A percentile compares a stretch with the other conserved stretches of the same genome.
Conservation (phyloP, 768 basidiomycete genomes). For the Amanita inopinata region DNA sequence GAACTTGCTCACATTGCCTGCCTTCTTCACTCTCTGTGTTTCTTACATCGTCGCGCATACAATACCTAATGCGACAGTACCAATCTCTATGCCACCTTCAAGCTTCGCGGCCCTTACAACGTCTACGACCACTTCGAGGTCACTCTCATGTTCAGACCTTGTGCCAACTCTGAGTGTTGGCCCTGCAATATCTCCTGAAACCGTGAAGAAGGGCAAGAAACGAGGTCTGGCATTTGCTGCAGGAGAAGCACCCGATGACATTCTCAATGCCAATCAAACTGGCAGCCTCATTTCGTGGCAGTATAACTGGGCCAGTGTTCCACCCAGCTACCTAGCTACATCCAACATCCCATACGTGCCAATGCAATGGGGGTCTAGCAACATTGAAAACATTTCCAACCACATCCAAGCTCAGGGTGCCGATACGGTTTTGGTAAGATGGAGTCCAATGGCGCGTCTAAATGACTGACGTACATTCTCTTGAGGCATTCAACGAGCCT, state of each 20-base stretch:
- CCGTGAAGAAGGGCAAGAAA: slow-evolving; percentile 28
- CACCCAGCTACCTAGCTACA: slow-evolving; percentile 31
- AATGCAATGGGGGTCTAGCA: slow-evolving; percentile 42
- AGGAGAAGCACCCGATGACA: slow-evolving; percentile 29
- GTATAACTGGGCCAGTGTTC: slow-evolving; percentile 44
- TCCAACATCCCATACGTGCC: slow-evolving; percentile 38
- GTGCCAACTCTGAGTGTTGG: background rate
- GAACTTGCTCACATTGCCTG: too few species aligned
- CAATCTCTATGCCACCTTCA: background rate
- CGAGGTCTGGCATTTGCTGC: slow-evolving; percentile 38
- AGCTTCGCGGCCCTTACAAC: background rate
- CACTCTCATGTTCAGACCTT: background rate
- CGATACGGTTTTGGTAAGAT: slow-evolving; percentile 34
- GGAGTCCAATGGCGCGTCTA: background rate
- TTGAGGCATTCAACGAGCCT: slow-evolving; percentile 40
- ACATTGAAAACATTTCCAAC: slow-evolving; percentile 28
- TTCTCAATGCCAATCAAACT: slow-evolving; percentile 35
- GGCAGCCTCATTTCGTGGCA: slow-evolving; percentile 36
- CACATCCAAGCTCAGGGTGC: slow-evolving; percentile 37
- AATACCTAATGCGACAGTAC: background rate
- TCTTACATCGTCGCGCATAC: background rate
- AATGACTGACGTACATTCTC: slow-evolving; percentile 9
- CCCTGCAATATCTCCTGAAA: slow-evolving; percentile 10
- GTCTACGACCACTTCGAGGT: background rate
- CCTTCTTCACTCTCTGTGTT: background rate